Evolutionary conservation across 257 asterid genomes (phyloP).

Genomic region (Leonotis leonurus): DNA sequence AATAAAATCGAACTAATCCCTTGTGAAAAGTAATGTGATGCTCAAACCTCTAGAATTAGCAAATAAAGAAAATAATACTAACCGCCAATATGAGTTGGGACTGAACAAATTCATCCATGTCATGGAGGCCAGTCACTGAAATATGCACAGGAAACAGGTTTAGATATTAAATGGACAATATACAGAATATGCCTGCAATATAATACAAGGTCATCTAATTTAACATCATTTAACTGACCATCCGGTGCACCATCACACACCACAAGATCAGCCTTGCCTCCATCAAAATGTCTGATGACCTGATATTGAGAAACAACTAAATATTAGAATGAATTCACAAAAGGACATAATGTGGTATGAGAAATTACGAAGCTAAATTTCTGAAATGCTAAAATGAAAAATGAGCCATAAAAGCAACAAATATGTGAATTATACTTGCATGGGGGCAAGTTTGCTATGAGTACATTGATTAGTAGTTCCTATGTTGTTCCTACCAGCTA

Average conservation of each 20-base stretch:
- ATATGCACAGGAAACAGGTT: conserved; percentile 13
- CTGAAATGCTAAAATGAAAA: not conserved
- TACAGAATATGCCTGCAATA: not conserved
- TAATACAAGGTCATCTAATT: not conserved
- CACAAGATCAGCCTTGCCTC: conserved; percentile 98
- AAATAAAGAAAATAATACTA: conserved; percentile 26
- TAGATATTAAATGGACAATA: not conserved
- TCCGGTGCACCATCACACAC: conserved; percentile 99
- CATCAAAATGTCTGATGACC: conserved; percentile 99
- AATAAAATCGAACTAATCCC: not conserved
- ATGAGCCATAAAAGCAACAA: not conserved
- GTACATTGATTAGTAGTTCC: not conserved
- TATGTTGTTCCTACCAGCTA: not conserved
- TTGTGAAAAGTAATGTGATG: not conserved
- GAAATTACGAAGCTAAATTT: not conserved
- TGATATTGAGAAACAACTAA: conserved; percentile 36
- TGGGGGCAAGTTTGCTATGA: too few relatives aligned
- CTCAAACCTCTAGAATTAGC: not conserved
- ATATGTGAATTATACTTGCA: not conserved
- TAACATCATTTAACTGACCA: conserved; percentile 44
- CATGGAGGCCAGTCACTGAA: conserved; percentile 96
- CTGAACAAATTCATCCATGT: conserved; percentile 98
- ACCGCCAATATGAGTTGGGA: conserved; percentile 97
- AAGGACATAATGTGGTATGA: not conserved
- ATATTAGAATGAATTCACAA: not conserved